A percentile compares a stretch with the other conserved stretches of the same genome.
These are phyloP conservation scores for Ustanciosporium gigantosporum DNA, from an alignment of 1,284 basidiomycete species.

Conservation along the genomic window DNA sequence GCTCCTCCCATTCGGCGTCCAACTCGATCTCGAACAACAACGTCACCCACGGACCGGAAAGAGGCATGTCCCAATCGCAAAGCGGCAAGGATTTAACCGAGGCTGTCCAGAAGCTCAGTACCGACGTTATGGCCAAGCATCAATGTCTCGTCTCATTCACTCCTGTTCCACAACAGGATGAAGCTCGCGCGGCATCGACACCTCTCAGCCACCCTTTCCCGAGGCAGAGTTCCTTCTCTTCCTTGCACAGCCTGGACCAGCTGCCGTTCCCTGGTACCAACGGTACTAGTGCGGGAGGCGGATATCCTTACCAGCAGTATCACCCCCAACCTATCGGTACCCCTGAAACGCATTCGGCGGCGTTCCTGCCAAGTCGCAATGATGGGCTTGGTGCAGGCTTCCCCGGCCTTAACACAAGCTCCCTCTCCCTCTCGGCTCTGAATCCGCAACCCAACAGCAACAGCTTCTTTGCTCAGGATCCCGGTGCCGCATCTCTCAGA, in stretches of 20 bases:
- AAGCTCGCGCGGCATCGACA: constrained; percentile 22
- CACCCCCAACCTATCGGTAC: constrained; percentile 35
- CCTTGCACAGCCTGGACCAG: constrained; percentile 30
- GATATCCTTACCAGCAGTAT: constrained; percentile 45
- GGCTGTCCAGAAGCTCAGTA: constrained; percentile 43
- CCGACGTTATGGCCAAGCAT: constrained; percentile 50
- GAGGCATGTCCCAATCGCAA: constrained; percentile 29
- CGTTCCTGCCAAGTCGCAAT: constrained; percentile 25
- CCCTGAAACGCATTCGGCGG: constrained; percentile 34
- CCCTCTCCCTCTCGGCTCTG: constrained; percentile 39
- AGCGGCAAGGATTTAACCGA: constrained; percentile 45
- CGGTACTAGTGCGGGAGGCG: constrained; percentile 13
- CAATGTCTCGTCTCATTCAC: constrained; percentile 52
- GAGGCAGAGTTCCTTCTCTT: constrained; percentile 39
- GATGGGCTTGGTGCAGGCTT: constrained; percentile 31
- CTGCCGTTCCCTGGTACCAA: constrained; percentile 29
- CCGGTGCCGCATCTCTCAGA: background rate
- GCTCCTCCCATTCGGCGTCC: constrained; percentile 44
- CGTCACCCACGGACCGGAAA: constrained; percentile 12
- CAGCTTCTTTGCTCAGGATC: constrained; percentile 31
- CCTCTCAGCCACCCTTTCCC: constrained; percentile 26
- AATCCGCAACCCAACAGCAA: constrained; percentile 20
- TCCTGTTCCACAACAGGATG: constrained; percentile 32
- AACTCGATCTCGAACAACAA: constrained; percentile 29
- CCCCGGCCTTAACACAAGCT: constrained; percentile 35